Evolutionary conservation across 495 filamentous ascomycete species (phyloP).

Genomic region (Annulohypoxylon nitens): DNA sequence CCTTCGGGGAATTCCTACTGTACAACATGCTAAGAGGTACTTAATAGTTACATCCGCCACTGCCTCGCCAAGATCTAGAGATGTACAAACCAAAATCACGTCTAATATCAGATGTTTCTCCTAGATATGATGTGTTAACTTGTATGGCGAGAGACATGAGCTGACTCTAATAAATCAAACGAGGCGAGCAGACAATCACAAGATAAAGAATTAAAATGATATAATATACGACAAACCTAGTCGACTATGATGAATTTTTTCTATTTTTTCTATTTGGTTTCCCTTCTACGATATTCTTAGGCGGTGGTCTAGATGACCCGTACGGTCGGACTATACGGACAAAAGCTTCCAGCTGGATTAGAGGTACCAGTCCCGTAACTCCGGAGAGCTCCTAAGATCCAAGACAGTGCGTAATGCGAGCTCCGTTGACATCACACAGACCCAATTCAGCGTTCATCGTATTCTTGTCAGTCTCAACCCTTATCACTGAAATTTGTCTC

Average conservation of each 20-base stretch:
- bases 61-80: conserved; percentile 2
- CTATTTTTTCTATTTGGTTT: neutral
- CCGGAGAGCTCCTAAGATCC: conserved; percentile 36
- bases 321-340: conserved; percentile 32
- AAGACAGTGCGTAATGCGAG: conserved; percentile 31
- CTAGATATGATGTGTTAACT: conserved; percentile 23
- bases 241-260: conserved; percentile 3
- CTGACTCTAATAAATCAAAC: conserved; percentile 43
- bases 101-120: conserved; percentile 40
- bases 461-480: conserved; percentile 34
- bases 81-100: conserved; percentile 28
- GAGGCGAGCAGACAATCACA: conserved; percentile 40
- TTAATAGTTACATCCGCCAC: conserved; percentile 43
- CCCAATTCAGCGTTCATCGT: conserved; percentile 29
- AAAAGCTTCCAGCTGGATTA: conserved; percentile 13
- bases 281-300: conserved; percentile 5
- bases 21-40: conserved; percentile 34
- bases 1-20: conserved; percentile 47
- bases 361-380: conserved; percentile 37
- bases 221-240: conserved; percentile 23
- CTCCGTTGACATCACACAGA: conserved; percentile 47
- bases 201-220: conserved; percentile 32
- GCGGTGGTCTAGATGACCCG: neutral
- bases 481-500: conserved; percentile 39
- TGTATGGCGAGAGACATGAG: conserved; percentile 35